These are phyloP conservation scores for Aureobasidium zeae DNA, from an alignment of 2,329 filamentous ascomycete species.

Conservation along the genomic window DNA sequence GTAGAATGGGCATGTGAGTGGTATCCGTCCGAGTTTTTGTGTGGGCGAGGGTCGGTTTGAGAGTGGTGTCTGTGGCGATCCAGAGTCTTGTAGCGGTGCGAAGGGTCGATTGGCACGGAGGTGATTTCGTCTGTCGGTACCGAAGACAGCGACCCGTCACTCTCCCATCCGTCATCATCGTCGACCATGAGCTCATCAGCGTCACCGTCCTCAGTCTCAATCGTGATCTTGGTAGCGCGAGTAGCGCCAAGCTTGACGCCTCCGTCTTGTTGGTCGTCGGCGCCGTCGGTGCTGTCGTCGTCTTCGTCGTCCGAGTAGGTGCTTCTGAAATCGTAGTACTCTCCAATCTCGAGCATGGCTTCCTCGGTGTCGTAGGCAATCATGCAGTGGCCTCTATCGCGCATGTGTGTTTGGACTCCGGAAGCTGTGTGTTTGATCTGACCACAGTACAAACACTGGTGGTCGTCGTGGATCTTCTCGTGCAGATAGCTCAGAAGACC, in stretches of 20 bases:
- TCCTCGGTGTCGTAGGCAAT: constrained; percentile 83
- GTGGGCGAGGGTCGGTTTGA: constrained; percentile 58
- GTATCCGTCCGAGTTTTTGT: constrained; percentile 67
- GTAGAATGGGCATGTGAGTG: constrained; percentile 71
- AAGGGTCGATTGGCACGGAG: constrained; percentile 61
- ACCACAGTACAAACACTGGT: constrained; percentile 82
- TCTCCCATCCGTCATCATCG: constrained; percentile 80
- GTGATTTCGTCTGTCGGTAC: constrained; percentile 77
- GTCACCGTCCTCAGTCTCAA: constrained; percentile 38
- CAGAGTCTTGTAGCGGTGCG: constrained; percentile 63
- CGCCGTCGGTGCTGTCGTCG: constrained; percentile 47
- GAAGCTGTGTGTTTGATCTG: constrained; percentile 69
- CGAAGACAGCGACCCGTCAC: constrained; percentile 75
- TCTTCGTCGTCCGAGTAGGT: constrained; percentile 79
- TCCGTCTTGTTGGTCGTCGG: constrained; percentile 35
- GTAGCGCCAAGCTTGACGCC: constrained; percentile 63
- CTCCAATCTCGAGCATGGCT: constrained; percentile 87
- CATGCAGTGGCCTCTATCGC: constrained; percentile 92
- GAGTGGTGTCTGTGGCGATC: constrained; percentile 68
- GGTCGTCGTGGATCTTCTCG: constrained; percentile 66
- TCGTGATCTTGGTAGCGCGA: constrained; percentile 40
- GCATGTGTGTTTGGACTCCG: constrained; percentile 92
- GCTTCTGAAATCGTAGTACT: constrained; percentile 93
- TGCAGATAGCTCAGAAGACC: constrained; percentile 72
- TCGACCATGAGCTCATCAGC: constrained; percentile 48